These are phyloP conservation scores for Citrus unshiu DNA, from an alignment of 345 rosid species.

Conservation along the genomic window DNA sequence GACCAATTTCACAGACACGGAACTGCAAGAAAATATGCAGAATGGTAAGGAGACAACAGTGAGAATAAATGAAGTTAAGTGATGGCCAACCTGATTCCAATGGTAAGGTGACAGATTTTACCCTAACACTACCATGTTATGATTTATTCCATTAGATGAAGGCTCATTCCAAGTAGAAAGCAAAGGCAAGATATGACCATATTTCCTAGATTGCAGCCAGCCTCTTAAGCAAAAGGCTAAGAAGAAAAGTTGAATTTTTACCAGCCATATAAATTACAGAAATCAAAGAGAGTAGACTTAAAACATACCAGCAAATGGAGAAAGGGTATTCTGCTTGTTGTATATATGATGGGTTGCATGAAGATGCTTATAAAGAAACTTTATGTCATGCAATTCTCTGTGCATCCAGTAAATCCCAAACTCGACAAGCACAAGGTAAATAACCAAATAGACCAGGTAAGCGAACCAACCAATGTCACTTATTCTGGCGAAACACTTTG, in stretches of 20 bases:
- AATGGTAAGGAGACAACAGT: neutral
- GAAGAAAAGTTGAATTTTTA: neutral
- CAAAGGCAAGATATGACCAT: neutral
- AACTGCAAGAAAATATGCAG: neutral
- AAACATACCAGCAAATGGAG: conserved; percentile 89
- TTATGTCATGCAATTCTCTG: conserved; percentile 89
- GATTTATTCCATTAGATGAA: neutral
- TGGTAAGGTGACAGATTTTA: neutral
- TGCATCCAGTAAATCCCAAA: conserved; percentile 98
- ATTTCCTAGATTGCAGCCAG: neutral
- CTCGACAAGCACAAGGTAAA: conserved; percentile 74
- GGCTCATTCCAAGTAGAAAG: neutral
- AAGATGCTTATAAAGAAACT: conserved; percentile 83
- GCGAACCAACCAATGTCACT: conserved; percentile 63
- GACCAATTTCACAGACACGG: neutral
- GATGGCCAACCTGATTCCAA: neutral
- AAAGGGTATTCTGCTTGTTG: conserved; percentile 95
- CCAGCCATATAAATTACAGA: neutral
- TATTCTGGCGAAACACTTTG: conserved; percentile 59
- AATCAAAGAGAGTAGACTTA: conserved; percentile 1
- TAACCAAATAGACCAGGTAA: conserved; percentile 37
- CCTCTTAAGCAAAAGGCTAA: neutral
- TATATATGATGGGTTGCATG: conserved; percentile 94
- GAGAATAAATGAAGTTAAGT: neutral
- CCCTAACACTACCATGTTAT: neutral